phyloP scores from a whole-genome alignment of 768 basidiomycete genomes.

The Suillus subalutaceus region DNA sequence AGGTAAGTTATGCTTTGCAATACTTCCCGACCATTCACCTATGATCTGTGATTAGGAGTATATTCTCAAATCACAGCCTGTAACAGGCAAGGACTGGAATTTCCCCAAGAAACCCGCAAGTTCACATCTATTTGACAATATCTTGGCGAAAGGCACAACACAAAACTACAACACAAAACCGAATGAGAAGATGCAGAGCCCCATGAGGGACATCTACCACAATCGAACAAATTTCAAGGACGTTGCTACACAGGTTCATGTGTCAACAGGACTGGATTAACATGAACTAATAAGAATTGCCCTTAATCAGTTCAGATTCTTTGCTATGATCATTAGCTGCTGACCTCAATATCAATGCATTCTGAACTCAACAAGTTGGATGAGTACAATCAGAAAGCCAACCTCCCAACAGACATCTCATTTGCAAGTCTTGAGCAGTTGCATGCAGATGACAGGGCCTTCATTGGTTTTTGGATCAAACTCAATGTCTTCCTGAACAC shows the following conservation, averaged over 20 bases:
- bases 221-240: slow-evolving; percentile 37
- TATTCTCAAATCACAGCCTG: slow-evolving; percentile 1
- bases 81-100: slow-evolving; percentile 29
- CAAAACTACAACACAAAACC: slow-evolving; percentile 35
- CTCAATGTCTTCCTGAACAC: slow-evolving; percentile 10
- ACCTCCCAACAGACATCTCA: not conserved
- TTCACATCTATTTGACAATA: slow-evolving; percentile 35
- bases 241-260: slow-evolving; percentile 33
- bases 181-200: slow-evolving; percentile 34
- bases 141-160: slow-evolving; percentile 34
- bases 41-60: slow-evolving; percentile 7
- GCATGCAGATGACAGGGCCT: slow-evolving; percentile 2
- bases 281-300: not conserved
- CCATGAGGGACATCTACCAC: slow-evolving; percentile 29
- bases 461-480: slow-evolving; percentile 7
- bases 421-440: slow-evolving; percentile 9
- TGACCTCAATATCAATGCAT: not conserved
- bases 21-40: not conserved
- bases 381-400: not conserved
- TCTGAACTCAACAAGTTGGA: not conserved
- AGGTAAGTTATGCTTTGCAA: slow-evolving; percentile 19
- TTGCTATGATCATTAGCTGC: not conserved
- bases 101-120: slow-evolving; percentile 38
- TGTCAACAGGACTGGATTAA: not conserved
- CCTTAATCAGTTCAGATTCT: not conserved